Conservation (phyloP, 768 basidiomycete species). For the Boletus reticuloceps region DNA sequence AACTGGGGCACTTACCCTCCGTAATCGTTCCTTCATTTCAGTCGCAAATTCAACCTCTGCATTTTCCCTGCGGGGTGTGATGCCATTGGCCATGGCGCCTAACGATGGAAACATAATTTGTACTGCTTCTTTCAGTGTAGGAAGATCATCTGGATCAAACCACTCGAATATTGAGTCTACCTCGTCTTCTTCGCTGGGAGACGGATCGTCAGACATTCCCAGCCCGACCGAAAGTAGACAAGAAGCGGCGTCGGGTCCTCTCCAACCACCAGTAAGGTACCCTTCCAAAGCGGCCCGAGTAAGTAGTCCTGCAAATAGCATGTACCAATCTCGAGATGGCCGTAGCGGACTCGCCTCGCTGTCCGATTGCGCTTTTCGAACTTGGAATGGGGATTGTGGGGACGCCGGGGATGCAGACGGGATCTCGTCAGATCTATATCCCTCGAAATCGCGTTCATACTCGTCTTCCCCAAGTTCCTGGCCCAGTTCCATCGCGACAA, state of each 20-base stretch:
- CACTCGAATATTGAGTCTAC: slow-evolving; percentile 44
- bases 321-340: slow-evolving; percentile 80
- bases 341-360: slow-evolving; percentile 51
- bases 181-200: slow-evolving; percentile 33
- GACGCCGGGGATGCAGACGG: slow-evolving; percentile 9
- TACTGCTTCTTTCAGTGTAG: slow-evolving; percentile 61
- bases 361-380: slow-evolving; percentile 30
- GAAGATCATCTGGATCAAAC: slow-evolving; percentile 77
- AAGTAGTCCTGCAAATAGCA: slow-evolving; percentile 70
- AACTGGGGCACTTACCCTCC: slow-evolving; percentile 49
- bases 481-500: slow-evolving; percentile 75
- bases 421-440: slow-evolving; percentile 21
- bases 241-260: slow-evolving; percentile 65
- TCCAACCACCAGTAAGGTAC: slow-evolving; percentile 80
- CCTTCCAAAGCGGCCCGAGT: slow-evolving; percentile 86
- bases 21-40: slow-evolving; percentile 72
- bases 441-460: slow-evolving; percentile 36
- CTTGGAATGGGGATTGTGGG: slow-evolving; percentile 8
- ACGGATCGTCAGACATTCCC: slow-evolving; percentile 36
- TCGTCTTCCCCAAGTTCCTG: slow-evolving; percentile 62
- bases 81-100: slow-evolving; percentile 25
- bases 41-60: slow-evolving; percentile 70
- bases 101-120: slow-evolving; percentile 67
- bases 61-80: slow-evolving; percentile 36
- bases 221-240: slow-evolving; percentile 73